These are phyloP conservation scores for Dittrichia graveolens DNA, from an alignment of 129 eudicot genomes.

Conservation along the genomic window DNA sequence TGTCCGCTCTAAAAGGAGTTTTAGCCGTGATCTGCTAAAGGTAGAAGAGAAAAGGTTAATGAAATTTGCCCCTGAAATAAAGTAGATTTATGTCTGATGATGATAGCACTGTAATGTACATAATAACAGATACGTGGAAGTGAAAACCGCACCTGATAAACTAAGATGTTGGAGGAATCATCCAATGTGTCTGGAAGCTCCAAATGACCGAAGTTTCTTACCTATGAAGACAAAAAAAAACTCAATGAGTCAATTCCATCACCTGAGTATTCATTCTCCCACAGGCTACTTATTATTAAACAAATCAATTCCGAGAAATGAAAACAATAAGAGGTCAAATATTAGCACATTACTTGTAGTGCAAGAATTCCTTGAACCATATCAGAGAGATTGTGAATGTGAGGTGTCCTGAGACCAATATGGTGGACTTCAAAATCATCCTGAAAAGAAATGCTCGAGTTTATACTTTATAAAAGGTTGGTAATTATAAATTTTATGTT, in stretches of 20 bases:
- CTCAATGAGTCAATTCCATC: constrained; percentile 7
- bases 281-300: constrained; percentile 6
- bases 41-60: constrained; percentile 10
- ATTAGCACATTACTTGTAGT: constrained; percentile 51
- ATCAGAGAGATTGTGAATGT: constrained; percentile 87
- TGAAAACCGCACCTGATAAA: constrained; percentile 71
- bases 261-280: neutral
- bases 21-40: constrained; percentile 67
- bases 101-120: constrained; percentile 17
- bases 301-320: constrained; percentile 27
- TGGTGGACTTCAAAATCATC: constrained; percentile 79
- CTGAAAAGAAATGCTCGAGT: constrained; percentile 44
- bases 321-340: constrained; percentile 23
- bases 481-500: neutral
- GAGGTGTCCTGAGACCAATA: constrained; percentile 84
- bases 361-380: constrained; percentile 67
- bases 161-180: constrained; percentile 73
- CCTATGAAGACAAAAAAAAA: constrained; percentile 42
- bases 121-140: constrained; percentile 2
- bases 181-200: constrained; percentile 86
- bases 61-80: neutral
- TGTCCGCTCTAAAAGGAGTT: constrained; percentile 70
- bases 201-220: constrained; percentile 58
- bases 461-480: neutral
- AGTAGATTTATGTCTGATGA: constrained; percentile 1